Conservation (phyloP, 345 rosid genomes). For the Angophora floribunda region DNA sequence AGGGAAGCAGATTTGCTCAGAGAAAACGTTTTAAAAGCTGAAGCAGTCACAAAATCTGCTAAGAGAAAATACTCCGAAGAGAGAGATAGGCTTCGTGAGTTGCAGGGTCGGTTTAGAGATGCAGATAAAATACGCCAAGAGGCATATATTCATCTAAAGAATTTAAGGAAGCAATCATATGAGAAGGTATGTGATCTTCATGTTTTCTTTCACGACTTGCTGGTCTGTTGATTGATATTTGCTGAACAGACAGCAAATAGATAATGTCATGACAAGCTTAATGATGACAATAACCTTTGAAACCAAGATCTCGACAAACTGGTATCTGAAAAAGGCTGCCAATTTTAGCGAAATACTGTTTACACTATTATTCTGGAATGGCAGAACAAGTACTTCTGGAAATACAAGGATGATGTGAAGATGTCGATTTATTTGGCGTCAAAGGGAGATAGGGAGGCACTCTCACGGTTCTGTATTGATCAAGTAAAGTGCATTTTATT, state of each 20-base stretch:
- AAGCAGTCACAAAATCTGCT: slow-evolving; percentile 46
- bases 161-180: slow-evolving; percentile 41
- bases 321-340: neutral
- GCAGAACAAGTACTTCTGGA: slow-evolving; percentile 53
- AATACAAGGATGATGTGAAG: slow-evolving; percentile 50
- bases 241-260: neutral
- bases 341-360: neutral
- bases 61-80: slow-evolving; percentile 34
- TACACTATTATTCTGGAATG: neutral
- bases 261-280: neutral
- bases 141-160: slow-evolving; percentile 45
- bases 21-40: slow-evolving; percentile 42
- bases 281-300: neutral
- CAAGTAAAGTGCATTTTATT: slow-evolving; percentile 37
- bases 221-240: neutral
- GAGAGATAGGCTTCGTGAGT: slow-evolving; percentile 26
- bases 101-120: slow-evolving; percentile 34
- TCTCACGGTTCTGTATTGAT: slow-evolving; percentile 45
- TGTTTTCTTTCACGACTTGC: neutral
- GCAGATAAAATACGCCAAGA: slow-evolving; percentile 68
- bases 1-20: slow-evolving; percentile 63
- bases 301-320: neutral
- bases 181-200: slow-evolving; percentile 41
- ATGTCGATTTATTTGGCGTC: slow-evolving; percentile 45
- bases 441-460: slow-evolving; percentile 45